Evolutionary conservation across 2,329 filamentous ascomycete species (phyloP), one percentile per base, ranked within the genome.

Genomic region (Lasiodiplodia sp.): DNA sequence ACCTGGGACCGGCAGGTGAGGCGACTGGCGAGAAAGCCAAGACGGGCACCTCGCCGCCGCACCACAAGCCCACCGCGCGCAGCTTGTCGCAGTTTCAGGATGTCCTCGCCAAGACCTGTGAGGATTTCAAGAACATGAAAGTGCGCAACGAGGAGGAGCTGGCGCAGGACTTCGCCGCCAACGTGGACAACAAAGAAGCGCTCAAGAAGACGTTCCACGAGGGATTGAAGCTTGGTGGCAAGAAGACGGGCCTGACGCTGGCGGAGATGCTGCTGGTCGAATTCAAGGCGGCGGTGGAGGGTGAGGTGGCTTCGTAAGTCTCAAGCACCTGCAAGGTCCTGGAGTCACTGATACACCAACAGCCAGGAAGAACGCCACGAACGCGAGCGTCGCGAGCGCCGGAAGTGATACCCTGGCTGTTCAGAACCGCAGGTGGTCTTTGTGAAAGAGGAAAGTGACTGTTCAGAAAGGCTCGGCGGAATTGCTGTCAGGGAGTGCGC

Each of bases 61-160:
- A 51, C 0, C 40, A 51, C 14, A 51, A 60, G 34, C 53, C 40
- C n/a, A 28, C 23, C 23, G 53, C 65, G 44, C 25, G 31, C n/a
- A 67, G 18, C 44, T n/a, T 67, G 12, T n/a, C 11, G n/a, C 53
- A 67, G 11, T 67, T 67, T 23, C 65, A 67, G 16, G 55, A 58
- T 3, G 23, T 60, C 14, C 38, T 67, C 21, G 37, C 53, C 4
- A 31, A 49, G 5, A 47, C 55, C 2, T 21, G 38, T 23, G 55
- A 53, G 11, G 44, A 58, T 7, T 60, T 67, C 44, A 44, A 52
- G 47, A 52, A 31, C n/a, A 58, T 60, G 65, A 34, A 60, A 3
- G 65, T 67, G 18, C 40, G 28, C 21, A 37, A 14, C 16, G 53
- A 60, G 44, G 40, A 60, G 31, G 53, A 58, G 53, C 31, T 67